Percentiles rank a stretch among this genome's conserved stretches.
These are phyloP conservation scores for Steccherinum ochraceum DNA, from an alignment of 768 basidiomycete species.

Conservation along the genomic window DNA sequence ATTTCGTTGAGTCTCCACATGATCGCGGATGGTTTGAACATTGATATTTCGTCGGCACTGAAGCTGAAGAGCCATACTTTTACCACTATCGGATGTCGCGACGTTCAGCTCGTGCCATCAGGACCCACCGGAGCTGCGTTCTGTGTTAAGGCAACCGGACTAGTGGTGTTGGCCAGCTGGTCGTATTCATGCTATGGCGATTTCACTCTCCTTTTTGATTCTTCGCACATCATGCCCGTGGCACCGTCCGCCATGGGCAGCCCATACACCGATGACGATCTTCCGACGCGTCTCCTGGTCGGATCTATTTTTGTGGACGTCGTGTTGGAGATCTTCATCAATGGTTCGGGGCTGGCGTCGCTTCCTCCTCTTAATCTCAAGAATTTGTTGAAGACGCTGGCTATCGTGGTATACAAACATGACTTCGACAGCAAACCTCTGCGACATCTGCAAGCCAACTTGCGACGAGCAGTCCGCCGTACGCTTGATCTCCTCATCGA, in stretches of 20 bases:
- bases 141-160: conserved; percentile 47
- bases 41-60: conserved; percentile 46
- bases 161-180: conserved; percentile 33
- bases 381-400: conserved; percentile 53
- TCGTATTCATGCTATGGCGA: conserved; percentile 54
- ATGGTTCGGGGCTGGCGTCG: conserved; percentile 34
- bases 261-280: conserved; percentile 34
- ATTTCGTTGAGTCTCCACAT: conserved; percentile 57
- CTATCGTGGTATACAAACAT: conserved; percentile 68
- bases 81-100: conserved; percentile 50
- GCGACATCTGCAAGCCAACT: conserved; percentile 43
- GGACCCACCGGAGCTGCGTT: conserved; percentile 39
- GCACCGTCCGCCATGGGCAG: conserved; percentile 41
- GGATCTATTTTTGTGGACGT: conserved; percentile 64
- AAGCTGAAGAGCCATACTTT: conserved; percentile 49
- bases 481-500: conserved; percentile 44
- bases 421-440: conserved; percentile 55
- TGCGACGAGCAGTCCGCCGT: conserved; percentile 48
- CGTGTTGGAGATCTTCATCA: conserved; percentile 43
- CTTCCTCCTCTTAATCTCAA: conserved; percentile 56
- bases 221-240: conserved; percentile 42
- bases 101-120: conserved; percentile 40
- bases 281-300: conserved; percentile 38
- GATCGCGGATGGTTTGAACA: conserved; percentile 55
- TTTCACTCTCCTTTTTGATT: conserved; percentile 54